These are phyloP conservation scores for Aspergillus texensis DNA, from an alignment of 2,329 filamentous ascomycete species.

Conservation along the genomic window DNA sequence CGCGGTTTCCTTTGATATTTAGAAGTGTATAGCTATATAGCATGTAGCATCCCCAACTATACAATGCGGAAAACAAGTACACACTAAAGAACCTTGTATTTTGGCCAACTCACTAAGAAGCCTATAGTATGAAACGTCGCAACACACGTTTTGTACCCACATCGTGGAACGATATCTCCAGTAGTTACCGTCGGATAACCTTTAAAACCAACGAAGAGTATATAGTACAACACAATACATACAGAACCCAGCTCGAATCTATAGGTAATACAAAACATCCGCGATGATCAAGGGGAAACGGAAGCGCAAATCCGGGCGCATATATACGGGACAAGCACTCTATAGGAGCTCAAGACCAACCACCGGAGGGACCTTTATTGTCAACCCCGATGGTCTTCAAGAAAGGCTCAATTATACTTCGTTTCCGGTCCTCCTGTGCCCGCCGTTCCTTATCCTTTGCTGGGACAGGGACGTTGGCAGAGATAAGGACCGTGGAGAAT, in stretches of 20 bases:
- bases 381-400: conserved; percentile 48
- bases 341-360: conserved; percentile 16
- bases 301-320: background rate
- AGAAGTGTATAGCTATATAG: background rate
- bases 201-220: background rate
- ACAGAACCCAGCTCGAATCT: background rate
- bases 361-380: conserved; percentile 37
- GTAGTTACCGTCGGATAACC: background rate
- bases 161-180: background rate
- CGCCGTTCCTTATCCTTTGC: conserved; percentile 62
- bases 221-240: background rate
- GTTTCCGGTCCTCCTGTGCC: conserved; percentile 64
- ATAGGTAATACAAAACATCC: background rate
- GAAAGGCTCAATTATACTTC: conserved; percentile 71
- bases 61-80: background rate
- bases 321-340: background rate
- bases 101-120: background rate
- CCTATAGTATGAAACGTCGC: background rate
- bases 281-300: background rate
- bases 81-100: background rate
- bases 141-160: background rate
- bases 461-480: conserved; percentile 43
- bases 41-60: background rate
- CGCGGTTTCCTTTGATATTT: background rate
- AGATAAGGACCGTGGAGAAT: conserved; percentile 66